Evolutionary conservation across 768 basidiomycete species (phyloP).

Genomic region (Russula earlei): DNA sequence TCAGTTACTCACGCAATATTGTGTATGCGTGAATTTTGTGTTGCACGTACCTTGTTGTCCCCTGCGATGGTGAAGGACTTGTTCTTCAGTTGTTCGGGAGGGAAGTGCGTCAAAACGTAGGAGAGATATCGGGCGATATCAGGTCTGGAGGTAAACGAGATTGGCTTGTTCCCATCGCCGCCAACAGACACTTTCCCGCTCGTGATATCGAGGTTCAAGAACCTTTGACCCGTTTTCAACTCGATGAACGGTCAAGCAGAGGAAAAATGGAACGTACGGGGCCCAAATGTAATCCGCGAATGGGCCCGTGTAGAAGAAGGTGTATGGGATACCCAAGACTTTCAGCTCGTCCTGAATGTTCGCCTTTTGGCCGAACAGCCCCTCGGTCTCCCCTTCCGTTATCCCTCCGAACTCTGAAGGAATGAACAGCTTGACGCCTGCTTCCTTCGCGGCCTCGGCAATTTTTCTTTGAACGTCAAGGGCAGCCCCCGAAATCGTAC

Average conservation of each 20-base stretch:
- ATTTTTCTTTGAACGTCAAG: neutral
- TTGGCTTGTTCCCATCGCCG: conserved; percentile 18
- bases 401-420: conserved; percentile 9
- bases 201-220: conserved; percentile 5
- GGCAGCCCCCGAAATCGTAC: neutral
- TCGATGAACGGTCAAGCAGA: neutral
- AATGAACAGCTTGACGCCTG: conserved; percentile 8
- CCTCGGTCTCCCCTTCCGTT: conserved; percentile 13
- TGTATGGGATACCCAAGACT: conserved; percentile 13
- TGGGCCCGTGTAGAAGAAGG: conserved; percentile 19
- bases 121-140: conserved; percentile 18
- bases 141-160: conserved; percentile 17
- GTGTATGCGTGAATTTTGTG: neutral
- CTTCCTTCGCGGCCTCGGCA: conserved; percentile 10
- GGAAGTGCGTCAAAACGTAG: conserved; percentile 15
- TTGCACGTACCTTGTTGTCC: conserved; percentile 8
- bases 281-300: conserved; percentile 9
- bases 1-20: neutral
- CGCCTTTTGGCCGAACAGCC: conserved; percentile 3
- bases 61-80: conserved; percentile 2
- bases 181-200: conserved; percentile 14
- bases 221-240: neutral
- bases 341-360: neutral
- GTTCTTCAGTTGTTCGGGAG: conserved; percentile 12
- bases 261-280: neutral